Percentiles rank a stretch among this genome's conserved stretches.
Evolutionary conservation across 176 grass and related monocot species (phyloP).

Genomic region (Triticum timopheevii): DNA sequence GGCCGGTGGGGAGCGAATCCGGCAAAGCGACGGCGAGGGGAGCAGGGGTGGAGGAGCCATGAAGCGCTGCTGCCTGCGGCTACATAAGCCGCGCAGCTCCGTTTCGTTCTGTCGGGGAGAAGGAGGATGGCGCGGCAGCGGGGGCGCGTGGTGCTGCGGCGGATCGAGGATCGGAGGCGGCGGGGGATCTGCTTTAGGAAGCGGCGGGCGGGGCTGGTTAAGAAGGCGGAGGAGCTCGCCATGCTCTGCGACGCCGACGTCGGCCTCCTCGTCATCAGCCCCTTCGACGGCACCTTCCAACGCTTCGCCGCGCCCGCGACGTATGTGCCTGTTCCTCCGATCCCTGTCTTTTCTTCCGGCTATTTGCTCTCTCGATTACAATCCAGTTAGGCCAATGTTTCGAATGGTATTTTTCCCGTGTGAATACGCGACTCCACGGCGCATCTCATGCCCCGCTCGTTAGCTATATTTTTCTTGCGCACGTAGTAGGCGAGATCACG

Average conservation of each 20-base stretch:
- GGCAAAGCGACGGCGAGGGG: conserved; percentile 3
- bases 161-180: conserved; percentile 26
- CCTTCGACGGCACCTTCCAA: conserved; percentile 12
- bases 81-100: background rate
- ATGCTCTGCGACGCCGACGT: conserved; percentile 30
- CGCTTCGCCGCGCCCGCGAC: background rate
- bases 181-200: conserved; percentile 29
- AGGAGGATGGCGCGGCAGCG: conserved; percentile 21
- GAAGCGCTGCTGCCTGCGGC: background rate
- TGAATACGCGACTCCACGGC: background rate
- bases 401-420: background rate
- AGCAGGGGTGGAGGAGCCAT: background rate
- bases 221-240: conserved; percentile 28
- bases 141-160: conserved; percentile 24
- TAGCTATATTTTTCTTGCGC: background rate
- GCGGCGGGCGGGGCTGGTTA: background rate
- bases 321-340: background rate
- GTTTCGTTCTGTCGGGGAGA: background rate
- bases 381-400: background rate
- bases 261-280: conserved; percentile 9
- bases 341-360: background rate
- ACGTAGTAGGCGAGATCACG: background rate
- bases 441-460: background rate
- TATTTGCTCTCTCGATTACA: background rate
- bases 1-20: conserved; percentile 14